Percentiles rank a stretch among this genome's conserved stretches.
Evolutionary conservation across 2,329 filamentous ascomycete species (phyloP).

Genomic region (Aspergillus aculeatus): DNA sequence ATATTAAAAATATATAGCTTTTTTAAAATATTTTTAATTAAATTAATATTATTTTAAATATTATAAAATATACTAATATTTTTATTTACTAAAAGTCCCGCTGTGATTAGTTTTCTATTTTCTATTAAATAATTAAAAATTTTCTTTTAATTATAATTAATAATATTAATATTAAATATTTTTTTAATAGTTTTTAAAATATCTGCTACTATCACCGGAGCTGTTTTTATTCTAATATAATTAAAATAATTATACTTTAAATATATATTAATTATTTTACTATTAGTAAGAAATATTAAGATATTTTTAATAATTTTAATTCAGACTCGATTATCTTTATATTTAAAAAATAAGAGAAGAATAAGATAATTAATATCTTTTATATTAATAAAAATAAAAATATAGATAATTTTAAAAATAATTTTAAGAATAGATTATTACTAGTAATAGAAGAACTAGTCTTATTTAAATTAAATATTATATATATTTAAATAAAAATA

Average conservation of each 20-base stretch:
- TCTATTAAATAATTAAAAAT: no score
- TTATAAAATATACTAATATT: no score
- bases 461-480: not conserved
- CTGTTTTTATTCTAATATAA: not conserved
- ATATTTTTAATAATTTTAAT: conserved; percentile 3
- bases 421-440: not conserved
- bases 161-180: no score
- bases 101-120: no score
- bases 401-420: not conserved
- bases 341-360: not conserved
- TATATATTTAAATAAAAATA: not conserved
- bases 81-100: no score
- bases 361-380: not conserved
- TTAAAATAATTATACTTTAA: not conserved
- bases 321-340: not conserved
- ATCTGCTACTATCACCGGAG: no score
- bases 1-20: no score
- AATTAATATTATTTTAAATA: no score
- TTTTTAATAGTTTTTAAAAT: no score
- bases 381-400: not conserved
- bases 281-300: not conserved
- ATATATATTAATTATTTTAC: conserved; percentile 2
- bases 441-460: not conserved
- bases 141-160: no score
- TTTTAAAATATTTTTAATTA: no score